Evolutionary conservation across 2,329 filamentous ascomycete species (phyloP), one percentile per base, ranked within the genome.

Genomic region (Venturia aucupariae): DNA sequence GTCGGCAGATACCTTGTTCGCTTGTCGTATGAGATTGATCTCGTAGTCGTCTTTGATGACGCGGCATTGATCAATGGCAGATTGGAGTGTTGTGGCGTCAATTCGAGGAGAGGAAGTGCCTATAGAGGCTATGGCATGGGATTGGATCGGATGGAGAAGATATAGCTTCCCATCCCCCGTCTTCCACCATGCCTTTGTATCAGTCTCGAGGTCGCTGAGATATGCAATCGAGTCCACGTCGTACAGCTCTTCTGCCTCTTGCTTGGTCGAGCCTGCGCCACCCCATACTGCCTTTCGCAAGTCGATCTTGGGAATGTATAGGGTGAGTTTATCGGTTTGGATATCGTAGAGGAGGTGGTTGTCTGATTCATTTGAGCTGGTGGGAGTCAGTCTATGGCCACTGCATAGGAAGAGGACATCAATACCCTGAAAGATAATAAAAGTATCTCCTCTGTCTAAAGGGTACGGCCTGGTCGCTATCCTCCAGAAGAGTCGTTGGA

Each of bases 31-130:
- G 68, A 94, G 83, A 10, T 84, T 84, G 64, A 97, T 83, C 74
- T 99, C 93, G 72, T 95, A 90, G 7, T 83, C 81, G 64, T 90
- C 88, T 77, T 97, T 97, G 75, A 92, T 81, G 8, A 93, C 87
- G 24, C 93, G 87, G 13, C 88, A 86, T 60, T 85, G 80, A 72
- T 96, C 87, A 77, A 97, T 92, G 59, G 90, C 89, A 1, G 82
- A 82, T 67, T 83, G 82, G 11, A 97, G 80, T 11, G 75, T 19
- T 11, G 32, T 51, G 32, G 46, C 22, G 46, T 62, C 60, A 7
- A 64, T 30, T 19, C 51, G 51, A 19, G 59, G 35, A 62, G 60
- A 46, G 15, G 32, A 32, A 32, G 30, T 62, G 35, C 35, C 17
- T 27, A 61, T 32, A 17, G 38, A 61, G 32, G 59, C 13, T 70